Evolutionary conservation across 345 rosid species (phyloP), one percentile per base, ranked within the genome.

Genomic region (Ceriops zippeliana): DNA sequence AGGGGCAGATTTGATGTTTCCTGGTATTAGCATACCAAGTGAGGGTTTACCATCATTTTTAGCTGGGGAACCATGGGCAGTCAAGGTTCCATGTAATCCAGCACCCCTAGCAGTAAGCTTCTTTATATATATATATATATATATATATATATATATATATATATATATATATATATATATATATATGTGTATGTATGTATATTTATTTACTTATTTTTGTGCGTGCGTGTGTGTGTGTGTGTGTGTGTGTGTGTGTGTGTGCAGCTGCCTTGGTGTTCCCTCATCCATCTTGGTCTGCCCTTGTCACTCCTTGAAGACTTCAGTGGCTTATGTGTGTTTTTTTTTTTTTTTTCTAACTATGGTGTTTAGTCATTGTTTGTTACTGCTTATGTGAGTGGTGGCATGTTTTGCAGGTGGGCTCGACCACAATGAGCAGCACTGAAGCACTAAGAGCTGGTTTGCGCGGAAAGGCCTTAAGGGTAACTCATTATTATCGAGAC

Each of bases 1-100:
- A 63, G 99, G 99, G 68, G 99, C 99, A 31, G 99, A 95, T 82
- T 84, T 95, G 86, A 91, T 95, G 97, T 91, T 88, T 74, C 99
- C 99, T 35, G 99, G 99, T 54, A 89, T 91, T 67, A 81, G 63
- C 73, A 70, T 95, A 52, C 86, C 86, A 62, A 70, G 85, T 15
- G 84, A 89, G 77, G 99, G 96, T 61, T 76, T 88, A 46, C 86
- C 88, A 27, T 77, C 87, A 24, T 95, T 95, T 80, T 70, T 57
- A 32, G 84, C 89, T 3, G 96, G 99, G 42, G 99, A 95, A 70
- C 73, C 81, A 46, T 95, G 99, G 97, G 84, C 96, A 5, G 88
- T 95, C 10, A 91, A 86, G 83, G 99, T 95, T 72, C 99, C 99
- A 38, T 96, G 96, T 16, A 95, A 95, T 77, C 78, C 76, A 15